A percentile compares a stretch with the other conserved stretches of the same genome.
These are phyloP conservation scores for Cyclocybe aegerita DNA, from an alignment of 768 basidiomycete genomes.

Conservation along the genomic window DNA sequence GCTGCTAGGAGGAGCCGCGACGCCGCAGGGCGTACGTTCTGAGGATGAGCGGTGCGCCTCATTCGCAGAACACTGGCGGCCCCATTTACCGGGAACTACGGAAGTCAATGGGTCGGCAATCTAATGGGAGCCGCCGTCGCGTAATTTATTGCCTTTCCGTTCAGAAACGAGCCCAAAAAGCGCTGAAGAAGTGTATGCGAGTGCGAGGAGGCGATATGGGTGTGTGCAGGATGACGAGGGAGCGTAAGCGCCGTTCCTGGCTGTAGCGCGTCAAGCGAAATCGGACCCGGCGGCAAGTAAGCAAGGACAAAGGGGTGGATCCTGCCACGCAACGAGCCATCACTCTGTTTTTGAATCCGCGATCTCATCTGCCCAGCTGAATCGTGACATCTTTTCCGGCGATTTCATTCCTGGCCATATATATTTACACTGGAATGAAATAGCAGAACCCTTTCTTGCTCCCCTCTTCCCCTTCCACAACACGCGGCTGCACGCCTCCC, in stretches of 20 bases:
- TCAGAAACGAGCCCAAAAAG: neutral
- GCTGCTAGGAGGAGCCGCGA: too few relatives aligned
- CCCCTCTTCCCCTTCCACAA: slow-evolving; percentile 14
- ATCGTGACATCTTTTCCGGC: slow-evolving; percentile 23
- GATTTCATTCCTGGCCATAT: slow-evolving; percentile 22
- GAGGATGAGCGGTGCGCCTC: too few relatives aligned
- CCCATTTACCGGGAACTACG: neutral
- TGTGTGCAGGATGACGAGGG: too few relatives aligned
- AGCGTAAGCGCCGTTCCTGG: slow-evolving; percentile 1
- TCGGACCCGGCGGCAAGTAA: slow-evolving; percentile 14
- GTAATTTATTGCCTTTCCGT: neutral
- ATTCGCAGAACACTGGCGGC: too few relatives aligned
- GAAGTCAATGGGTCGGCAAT: neutral
- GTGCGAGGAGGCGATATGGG: neutral
- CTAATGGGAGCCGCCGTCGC: slow-evolving; percentile 14
- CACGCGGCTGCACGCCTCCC: slow-evolving; percentile 9
- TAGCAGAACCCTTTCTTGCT: slow-evolving; percentile 18
- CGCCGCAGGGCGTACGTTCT: too few relatives aligned
- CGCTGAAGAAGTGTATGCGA: too few relatives aligned
- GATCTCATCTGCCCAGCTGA: slow-evolving; percentile 22
- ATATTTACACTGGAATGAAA: slow-evolving; percentile 21
- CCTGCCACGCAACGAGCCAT: slow-evolving; percentile 12
- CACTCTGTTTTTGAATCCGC: slow-evolving; percentile 11
- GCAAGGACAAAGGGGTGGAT: slow-evolving; percentile 4
- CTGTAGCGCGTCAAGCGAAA: slow-evolving; percentile 1